These are phyloP conservation scores for Trichosanthes cucumerina DNA, from an alignment of 306 rosid genomes.

Conservation along the genomic window DNA sequence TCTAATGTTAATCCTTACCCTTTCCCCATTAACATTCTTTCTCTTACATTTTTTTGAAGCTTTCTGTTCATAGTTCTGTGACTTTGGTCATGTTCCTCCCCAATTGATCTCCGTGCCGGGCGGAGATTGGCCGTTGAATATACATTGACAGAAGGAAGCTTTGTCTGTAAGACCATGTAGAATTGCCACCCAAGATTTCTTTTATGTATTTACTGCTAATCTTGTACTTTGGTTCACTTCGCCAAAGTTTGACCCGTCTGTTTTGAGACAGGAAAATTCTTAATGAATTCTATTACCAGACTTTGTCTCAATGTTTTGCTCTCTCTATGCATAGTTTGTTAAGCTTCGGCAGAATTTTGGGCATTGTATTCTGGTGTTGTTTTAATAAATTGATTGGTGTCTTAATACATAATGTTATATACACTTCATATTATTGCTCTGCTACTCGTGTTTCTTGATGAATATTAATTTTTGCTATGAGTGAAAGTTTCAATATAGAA, in stretches of 20 bases:
- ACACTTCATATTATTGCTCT: background rate
- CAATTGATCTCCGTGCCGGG: conserved; percentile 3
- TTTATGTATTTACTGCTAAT: conserved; percentile 9
- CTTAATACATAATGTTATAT: background rate
- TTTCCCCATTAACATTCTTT: conserved; percentile 24
- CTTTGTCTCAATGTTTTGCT: conserved; percentile 2
- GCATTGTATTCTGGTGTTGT: background rate
- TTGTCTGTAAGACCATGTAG: conserved; percentile 13
- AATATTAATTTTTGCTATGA: background rate
- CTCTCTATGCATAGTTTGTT: background rate
- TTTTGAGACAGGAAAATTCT: background rate
- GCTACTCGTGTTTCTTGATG: background rate
- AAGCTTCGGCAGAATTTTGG: background rate
- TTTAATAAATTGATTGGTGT: background rate
- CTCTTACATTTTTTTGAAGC: conserved; percentile 19
- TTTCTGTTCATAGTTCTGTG: conserved; percentile 29
- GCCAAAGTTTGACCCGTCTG: background rate
- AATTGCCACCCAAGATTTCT: conserved; percentile 13
- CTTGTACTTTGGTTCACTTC: conserved; percentile 5
- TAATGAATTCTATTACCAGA: background rate
- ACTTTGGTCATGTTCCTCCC: conserved; percentile 25
- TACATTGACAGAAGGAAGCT: conserved; percentile 6
- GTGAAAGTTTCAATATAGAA: background rate
- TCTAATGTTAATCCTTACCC: conserved; percentile 26
- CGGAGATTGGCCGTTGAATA: conserved; percentile 6